These are phyloP conservation scores for Rhynchosporium graminicola DNA, from an alignment of 2,329 filamentous ascomycete species.

Conservation along the genomic window DNA sequence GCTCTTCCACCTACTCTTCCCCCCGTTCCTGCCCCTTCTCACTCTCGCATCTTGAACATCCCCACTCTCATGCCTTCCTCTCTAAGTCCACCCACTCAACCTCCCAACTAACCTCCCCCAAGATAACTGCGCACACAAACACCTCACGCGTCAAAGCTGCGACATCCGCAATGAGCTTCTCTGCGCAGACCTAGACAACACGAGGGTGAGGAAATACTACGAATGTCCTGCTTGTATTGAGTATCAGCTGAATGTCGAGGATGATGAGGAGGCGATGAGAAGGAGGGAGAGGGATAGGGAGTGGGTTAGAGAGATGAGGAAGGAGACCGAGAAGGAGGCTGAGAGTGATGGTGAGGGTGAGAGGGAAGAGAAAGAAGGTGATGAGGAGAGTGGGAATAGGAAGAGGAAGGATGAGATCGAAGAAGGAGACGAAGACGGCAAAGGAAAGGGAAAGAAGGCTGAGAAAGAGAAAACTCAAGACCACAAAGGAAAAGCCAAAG, in stretches of 20 bases:
- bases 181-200: constrained; percentile 11
- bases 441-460: too few relatives aligned
- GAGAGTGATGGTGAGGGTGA: neutral
- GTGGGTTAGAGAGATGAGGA: too few relatives aligned
- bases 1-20: neutral
- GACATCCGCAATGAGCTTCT: constrained; percentile 6
- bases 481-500: too few relatives aligned
- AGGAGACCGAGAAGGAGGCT: too few relatives aligned
- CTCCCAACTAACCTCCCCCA: neutral
- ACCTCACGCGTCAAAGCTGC: constrained; percentile 17
- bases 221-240: constrained; percentile 14
- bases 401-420: too few relatives aligned
- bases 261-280: too few relatives aligned
- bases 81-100: neutral
- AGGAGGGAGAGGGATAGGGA: neutral
- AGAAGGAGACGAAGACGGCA: too few relatives aligned
- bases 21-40: neutral
- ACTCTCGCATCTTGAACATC: neutral
- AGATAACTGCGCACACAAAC: constrained; percentile 24
- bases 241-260: neutral
- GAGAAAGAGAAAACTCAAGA: too few relatives aligned
- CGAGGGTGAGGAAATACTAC: neutral
- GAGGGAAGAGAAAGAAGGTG: too few relatives aligned
- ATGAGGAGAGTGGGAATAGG: too few relatives aligned
- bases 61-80: neutral